Percentiles rank a stretch among this genome's conserved stretches.
phyloP scores from a whole-genome alignment of 345 rosid genomes.

The Eucalyptus tenuipes region DNA sequence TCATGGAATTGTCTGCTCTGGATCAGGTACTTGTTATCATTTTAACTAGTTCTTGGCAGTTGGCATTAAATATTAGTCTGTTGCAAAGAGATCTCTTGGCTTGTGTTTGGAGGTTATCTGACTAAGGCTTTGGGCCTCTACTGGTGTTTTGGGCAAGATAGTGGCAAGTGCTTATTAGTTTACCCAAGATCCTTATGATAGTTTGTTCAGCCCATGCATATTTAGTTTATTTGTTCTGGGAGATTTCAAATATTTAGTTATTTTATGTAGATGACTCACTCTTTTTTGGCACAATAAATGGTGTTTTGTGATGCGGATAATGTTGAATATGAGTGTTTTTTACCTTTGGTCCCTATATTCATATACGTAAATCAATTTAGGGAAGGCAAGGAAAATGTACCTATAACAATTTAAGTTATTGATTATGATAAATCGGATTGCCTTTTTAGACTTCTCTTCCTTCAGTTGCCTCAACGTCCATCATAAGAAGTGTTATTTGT shows the following conservation, averaged over 20 bases:
- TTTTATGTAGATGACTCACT: background rate
- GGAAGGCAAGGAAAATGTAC: background rate
- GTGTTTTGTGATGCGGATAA: background rate
- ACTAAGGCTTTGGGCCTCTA: background rate
- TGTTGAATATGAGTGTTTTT: background rate
- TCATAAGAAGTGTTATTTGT: background rate
- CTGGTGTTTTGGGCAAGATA: background rate
- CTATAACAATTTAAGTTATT: background rate
- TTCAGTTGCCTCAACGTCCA: background rate
- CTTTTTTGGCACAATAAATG: background rate
- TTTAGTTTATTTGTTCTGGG: background rate
- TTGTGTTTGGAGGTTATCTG: background rate
- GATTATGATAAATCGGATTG: background rate
- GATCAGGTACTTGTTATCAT: conserved; percentile 43
- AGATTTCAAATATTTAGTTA: background rate
- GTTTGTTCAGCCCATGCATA: background rate
- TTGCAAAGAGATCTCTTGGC: background rate
- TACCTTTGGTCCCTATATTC: background rate
- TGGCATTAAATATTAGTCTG: background rate
- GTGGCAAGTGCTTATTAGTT: background rate
- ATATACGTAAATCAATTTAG: background rate
- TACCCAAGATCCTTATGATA: background rate
- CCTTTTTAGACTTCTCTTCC: background rate
- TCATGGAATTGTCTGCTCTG: conserved; percentile 75
- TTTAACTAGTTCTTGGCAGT: background rate